Evolutionary conservation across 1,284 basidiomycete species (phyloP).

Genomic region (Coniferiporia sulphurascens): DNA sequence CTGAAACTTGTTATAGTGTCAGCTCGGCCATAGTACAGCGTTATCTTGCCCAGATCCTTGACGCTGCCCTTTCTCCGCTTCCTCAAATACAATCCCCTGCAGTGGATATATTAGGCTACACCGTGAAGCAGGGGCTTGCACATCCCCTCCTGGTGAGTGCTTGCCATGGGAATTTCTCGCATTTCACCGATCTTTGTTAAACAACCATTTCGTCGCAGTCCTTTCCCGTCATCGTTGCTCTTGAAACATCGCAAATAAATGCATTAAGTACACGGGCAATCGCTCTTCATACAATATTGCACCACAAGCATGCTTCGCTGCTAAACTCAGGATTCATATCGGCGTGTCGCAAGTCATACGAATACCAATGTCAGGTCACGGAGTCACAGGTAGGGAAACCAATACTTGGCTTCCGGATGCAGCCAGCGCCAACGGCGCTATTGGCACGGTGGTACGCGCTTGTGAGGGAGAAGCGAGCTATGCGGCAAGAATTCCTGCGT

Average conservation of each 20-base stretch:
- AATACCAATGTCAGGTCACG: slow-evolving; percentile 69
- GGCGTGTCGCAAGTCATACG: slow-evolving; percentile 75
- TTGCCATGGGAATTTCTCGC: neutral
- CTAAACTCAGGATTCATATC: slow-evolving; percentile 82
- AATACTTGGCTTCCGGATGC: slow-evolving; percentile 55
- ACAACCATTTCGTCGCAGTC: slow-evolving; percentile 46
- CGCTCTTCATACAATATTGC: slow-evolving; percentile 76
- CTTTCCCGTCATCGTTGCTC: slow-evolving; percentile 87
- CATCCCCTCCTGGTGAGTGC: slow-evolving; percentile 80
- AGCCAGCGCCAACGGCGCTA: slow-evolving; percentile 60
- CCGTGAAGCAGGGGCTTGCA: slow-evolving; percentile 90
- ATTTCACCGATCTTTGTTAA: neutral
- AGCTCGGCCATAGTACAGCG: slow-evolving; percentile 92
- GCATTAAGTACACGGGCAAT: slow-evolving; percentile 71
- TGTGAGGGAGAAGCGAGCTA: slow-evolving; percentile 82
- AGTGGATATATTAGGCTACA: slow-evolving; percentile 88
- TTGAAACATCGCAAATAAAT: slow-evolving; percentile 77
- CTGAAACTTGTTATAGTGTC: slow-evolving; percentile 49
- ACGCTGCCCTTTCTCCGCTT: slow-evolving; percentile 72
- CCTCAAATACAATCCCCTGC: slow-evolving; percentile 76
- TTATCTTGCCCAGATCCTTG: slow-evolving; percentile 79
- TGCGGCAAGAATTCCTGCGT: slow-evolving; percentile 83
- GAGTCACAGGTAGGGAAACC: slow-evolving; percentile 23
- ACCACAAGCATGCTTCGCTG: slow-evolving; percentile 86
- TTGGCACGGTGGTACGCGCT: slow-evolving; percentile 89